Base-by-base conservation (phyloP, 768 basidiomycete genomes). In the Neoboletus magnificus region DNA sequence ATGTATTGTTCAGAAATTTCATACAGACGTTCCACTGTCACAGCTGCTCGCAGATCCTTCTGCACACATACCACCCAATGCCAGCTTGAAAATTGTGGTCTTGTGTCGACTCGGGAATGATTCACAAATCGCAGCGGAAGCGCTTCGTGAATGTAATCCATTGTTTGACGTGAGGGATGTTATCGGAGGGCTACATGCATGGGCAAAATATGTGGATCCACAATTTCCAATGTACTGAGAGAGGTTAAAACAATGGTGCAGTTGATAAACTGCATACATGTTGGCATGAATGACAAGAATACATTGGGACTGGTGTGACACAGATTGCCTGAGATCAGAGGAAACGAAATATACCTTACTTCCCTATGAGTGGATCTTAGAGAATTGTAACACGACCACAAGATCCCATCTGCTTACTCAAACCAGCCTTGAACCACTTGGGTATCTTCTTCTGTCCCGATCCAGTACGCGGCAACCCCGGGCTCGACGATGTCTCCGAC, bases 61-160 rank as follows among this genome's bases (percentile, higher is more conserved):
- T n/a, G 61, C 71, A 1, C 69, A 76, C 50, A 48, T 84, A n/a
- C 64, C 74, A 7, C 37, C 59, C 4, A 59, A 65, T 39, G 46
- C 55, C 27, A 50, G 57, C 20, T 67, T 60, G 11, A 69, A 75
- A 10, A 45, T 67, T 18, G 84, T 84, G 56, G 74, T 97, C 18
- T 71, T 97, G 27, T 98, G 95, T 71, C 81, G 92, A 30, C 76
- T 93, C 22, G 95, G 96, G 5, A 98, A 98, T 65, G 96, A 98
- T 69, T 96, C 93, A 1, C 91, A 93, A 68, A 80, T 91, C 20
- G 96, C 94, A 30, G 93, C 85, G 0, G 77, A 84, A 35, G 74
- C 72, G 9, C 62, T 66, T 46, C 63, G 57, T 22, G 69, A 64
- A 44, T n/a, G 59, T 9, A 56, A 55, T 33, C 61, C 65, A 15